Evolutionary conservation across 495 filamentous ascomycete genomes (phyloP).

Genomic region (Platismatia glauca): DNA sequence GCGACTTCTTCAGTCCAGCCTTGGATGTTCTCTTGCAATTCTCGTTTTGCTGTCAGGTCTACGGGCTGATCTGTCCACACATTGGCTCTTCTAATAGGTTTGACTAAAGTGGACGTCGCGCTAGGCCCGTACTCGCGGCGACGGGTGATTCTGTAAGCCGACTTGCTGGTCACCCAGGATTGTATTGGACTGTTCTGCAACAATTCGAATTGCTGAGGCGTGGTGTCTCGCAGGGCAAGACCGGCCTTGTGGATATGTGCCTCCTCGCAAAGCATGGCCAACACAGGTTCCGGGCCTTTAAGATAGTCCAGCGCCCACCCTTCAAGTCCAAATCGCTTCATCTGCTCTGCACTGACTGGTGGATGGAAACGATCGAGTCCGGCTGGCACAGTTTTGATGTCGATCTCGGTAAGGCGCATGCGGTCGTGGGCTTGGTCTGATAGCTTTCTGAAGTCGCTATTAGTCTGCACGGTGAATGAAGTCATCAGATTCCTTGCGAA

Average conservation of each 20-base stretch:
- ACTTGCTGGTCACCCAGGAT: slow-evolving; percentile 55
- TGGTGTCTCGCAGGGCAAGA: slow-evolving; percentile 52
- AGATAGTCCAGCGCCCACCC: slow-evolving; percentile 70
- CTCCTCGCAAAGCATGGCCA: slow-evolving; percentile 76
- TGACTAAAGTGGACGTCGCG: slow-evolving; percentile 57
- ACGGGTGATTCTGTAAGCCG: slow-evolving; percentile 49
- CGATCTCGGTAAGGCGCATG: slow-evolving; percentile 37
- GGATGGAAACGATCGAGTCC: slow-evolving; percentile 37
- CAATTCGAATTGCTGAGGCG: slow-evolving; percentile 50
- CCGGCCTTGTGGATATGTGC: slow-evolving; percentile 56
- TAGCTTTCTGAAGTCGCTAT: slow-evolving; percentile 64
- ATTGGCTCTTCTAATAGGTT: slow-evolving; percentile 42
- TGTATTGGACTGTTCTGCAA: slow-evolving; percentile 46
- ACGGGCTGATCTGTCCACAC: slow-evolving; percentile 74
- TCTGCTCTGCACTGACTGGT: slow-evolving; percentile 46
- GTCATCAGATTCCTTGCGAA: slow-evolving; percentile 54
- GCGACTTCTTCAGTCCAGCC: slow-evolving; percentile 37
- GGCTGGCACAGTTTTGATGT: slow-evolving; percentile 46
- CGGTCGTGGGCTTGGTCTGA: slow-evolving; percentile 41
- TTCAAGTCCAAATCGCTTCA: slow-evolving; percentile 59
- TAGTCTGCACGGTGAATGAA: slow-evolving; percentile 67
- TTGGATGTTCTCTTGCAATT: slow-evolving; percentile 36
- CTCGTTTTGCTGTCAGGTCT: slow-evolving; percentile 50
- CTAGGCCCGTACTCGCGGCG: slow-evolving; percentile 65
- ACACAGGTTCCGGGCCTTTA: slow-evolving; percentile 70